Base-by-base conservation (phyloP, 805 yeast genomes). In the Ogataea dorogensis region DNA sequence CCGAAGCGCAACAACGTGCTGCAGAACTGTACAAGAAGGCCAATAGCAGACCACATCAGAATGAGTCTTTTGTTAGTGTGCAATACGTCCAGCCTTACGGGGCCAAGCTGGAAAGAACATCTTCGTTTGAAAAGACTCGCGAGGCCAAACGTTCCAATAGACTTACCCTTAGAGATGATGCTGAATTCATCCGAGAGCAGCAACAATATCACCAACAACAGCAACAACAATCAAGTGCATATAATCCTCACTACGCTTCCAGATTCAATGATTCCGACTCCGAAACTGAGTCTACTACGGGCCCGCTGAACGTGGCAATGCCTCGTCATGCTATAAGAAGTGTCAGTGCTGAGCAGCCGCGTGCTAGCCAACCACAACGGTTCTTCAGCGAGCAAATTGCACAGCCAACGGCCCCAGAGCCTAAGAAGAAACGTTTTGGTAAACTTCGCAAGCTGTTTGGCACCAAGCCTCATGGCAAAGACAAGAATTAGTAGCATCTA, bases 251-350 rank as follows among this genome's bases (percentile, higher is more conserved):
- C 5, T 73, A 67, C 57, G 71, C 62, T 38, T 79, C 86, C 1
- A 66, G 86, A 47, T 72, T 79, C 43, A 67, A 65, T 5, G 87
- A 81, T 51, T 77, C 84, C 3, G 85, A 79, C 49, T 79, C 81
- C 10, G 77, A 71, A 11, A 9, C 23, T 17, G 45, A 40, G 15
- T 28, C 33, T n/a, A 12, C 16, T 5, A 59, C 26, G 2, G 34
- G 26, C 5, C 31, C 33, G 7, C 17, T 38, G 43, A 50, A 47
- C 18, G 25, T 16, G 16, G 43, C 40, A 31, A 51, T 54, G 11
- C 33, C 50, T 4, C 16, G 41, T 10, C 37, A 45, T 3, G 40
- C 59, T 0, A 28, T 58, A 15, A 55, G 67, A 37, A 50, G 57
- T n/a, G 36, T 55, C 9, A 50, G 64, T 26, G 43, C 38, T 1